Evolutionary conservation across 108 stramenopile species (phyloP).

Genomic region (Fistulifera pelliculosa): DNA sequence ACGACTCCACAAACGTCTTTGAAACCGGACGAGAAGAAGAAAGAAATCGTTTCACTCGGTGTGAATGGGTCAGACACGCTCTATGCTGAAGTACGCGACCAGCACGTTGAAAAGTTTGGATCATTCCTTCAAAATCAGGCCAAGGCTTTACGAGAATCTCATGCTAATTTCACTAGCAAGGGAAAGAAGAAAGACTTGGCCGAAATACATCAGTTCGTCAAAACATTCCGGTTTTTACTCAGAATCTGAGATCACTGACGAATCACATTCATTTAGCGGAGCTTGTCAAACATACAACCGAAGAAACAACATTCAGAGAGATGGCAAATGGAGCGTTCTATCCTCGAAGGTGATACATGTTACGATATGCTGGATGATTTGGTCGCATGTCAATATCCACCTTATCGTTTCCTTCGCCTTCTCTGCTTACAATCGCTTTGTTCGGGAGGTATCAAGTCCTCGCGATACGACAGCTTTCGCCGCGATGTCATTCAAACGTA

Average conservation of each 20-base stretch:
- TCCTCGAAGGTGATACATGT: slow-evolving; percentile 88
- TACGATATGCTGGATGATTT: slow-evolving; percentile 77
- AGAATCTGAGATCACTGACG: slow-evolving; percentile 64
- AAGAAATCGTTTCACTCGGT: slow-evolving; percentile 36
- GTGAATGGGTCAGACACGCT: slow-evolving; percentile 87
- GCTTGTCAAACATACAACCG: slow-evolving; percentile 75
- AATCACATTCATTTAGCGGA: slow-evolving; percentile 96
- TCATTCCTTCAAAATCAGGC: slow-evolving; percentile 92
- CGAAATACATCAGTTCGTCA: slow-evolving; percentile 96
- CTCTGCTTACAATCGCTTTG: slow-evolving; percentile 88
- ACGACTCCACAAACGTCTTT: slow-evolving; percentile 11
- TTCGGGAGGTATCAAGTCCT: slow-evolving; percentile 80
- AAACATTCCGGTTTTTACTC: slow-evolving; percentile 85
- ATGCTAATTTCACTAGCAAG: slow-evolving; percentile 83
- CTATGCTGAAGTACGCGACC: slow-evolving; percentile 88
- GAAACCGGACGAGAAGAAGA: slow-evolving; percentile 1
- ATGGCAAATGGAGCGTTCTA: slow-evolving; percentile 91
- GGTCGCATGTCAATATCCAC: slow-evolving; percentile 67
- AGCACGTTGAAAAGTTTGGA: slow-evolving; percentile 91
- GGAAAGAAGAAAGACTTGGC: slow-evolving; percentile 83
- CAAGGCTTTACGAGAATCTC: slow-evolving; percentile 78
- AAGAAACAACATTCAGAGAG: slow-evolving; percentile 71
- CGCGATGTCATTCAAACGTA: slow-evolving; percentile 86
- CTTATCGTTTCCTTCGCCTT: slow-evolving; percentile 59
- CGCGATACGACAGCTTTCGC: slow-evolving; percentile 79